phyloP scores from a whole-genome alignment of 73 alveolate species.

The Paramecium sonneborni region DNA sequence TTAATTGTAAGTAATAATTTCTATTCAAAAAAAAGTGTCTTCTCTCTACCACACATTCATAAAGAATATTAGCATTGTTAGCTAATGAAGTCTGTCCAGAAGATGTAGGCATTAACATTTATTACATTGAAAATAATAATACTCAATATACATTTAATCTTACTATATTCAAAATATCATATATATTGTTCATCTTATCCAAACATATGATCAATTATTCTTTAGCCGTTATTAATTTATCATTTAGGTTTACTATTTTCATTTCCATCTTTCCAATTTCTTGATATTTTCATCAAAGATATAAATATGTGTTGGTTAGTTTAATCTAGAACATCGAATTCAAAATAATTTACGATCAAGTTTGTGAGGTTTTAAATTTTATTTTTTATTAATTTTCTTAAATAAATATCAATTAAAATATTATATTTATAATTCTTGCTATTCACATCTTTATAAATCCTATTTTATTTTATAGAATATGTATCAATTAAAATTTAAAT shows the following conservation, averaged over 20 bases:
- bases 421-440: not conserved
- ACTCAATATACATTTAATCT: not conserved
- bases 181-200: not conserved
- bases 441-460: too few species aligned
- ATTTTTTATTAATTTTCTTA: not conserved
- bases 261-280: not conserved
- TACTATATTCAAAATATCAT: not conserved
- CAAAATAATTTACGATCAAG: not conserved
- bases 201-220: not conserved
- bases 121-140: not conserved
- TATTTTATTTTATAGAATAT: too few species aligned
- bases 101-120: not conserved
- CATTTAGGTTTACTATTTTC: not conserved
- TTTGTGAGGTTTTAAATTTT: not conserved
- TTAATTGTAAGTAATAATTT: not conserved
- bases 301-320: not conserved
- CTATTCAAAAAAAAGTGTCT: not conserved
- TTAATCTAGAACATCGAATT: not conserved
- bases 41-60: not conserved
- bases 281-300: not conserved
- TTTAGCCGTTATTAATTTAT: not conserved
- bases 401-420: not conserved
- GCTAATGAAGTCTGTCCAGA: not conserved
- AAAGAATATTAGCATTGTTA: not conserved
- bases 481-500: too few species aligned